These are phyloP conservation scores for Urostyla sp. DNA, from an alignment of 73 alveolate genomes.

Conservation along the genomic window DNA sequence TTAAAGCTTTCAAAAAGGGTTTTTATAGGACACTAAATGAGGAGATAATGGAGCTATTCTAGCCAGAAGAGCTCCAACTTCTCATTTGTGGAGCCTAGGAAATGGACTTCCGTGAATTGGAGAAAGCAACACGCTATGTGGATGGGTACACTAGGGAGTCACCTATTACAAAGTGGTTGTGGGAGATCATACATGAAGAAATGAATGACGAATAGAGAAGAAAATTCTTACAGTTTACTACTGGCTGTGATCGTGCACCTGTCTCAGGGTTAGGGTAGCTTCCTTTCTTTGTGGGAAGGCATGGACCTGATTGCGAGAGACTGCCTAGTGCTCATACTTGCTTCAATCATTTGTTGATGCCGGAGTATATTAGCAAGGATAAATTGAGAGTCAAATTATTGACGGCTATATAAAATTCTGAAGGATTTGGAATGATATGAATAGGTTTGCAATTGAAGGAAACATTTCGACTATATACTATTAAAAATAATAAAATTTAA, in stretches of 20 bases:
- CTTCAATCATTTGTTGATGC: constrained; percentile 94
- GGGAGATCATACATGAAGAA: constrained; percentile 82
- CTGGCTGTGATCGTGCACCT: constrained; percentile 96
- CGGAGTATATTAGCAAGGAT: constrained; percentile 91
- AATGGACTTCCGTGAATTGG: constrained; percentile 84
- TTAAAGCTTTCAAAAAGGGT: constrained; percentile 82
- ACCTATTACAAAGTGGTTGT: constrained; percentile 68
- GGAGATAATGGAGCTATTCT: constrained; percentile 70
- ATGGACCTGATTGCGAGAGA: constrained; percentile 65
- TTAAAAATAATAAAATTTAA: too few relatives aligned
- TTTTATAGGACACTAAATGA: constrained; percentile 79
- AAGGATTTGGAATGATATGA: constrained; percentile 97
- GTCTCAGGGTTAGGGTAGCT: constrained; percentile 81
- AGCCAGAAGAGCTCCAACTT: constrained; percentile 90
- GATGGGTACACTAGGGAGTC: constrained; percentile 80
- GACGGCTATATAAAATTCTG: constrained; percentile 93
- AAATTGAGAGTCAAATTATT: constrained; percentile 74
- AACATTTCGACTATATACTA: background rate
- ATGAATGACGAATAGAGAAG: constrained; percentile 78
- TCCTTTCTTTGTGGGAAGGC: constrained; percentile 45
- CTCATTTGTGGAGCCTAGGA: constrained; percentile 86
- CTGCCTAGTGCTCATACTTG: constrained; percentile 99
- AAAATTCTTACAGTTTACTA: constrained; percentile 80
- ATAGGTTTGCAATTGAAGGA: background rate
- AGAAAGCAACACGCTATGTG: constrained; percentile 78